These are phyloP conservation scores for Brasilioporus rufonigricans DNA, from an alignment of 768 basidiomycete genomes.

Conservation along the genomic window DNA sequence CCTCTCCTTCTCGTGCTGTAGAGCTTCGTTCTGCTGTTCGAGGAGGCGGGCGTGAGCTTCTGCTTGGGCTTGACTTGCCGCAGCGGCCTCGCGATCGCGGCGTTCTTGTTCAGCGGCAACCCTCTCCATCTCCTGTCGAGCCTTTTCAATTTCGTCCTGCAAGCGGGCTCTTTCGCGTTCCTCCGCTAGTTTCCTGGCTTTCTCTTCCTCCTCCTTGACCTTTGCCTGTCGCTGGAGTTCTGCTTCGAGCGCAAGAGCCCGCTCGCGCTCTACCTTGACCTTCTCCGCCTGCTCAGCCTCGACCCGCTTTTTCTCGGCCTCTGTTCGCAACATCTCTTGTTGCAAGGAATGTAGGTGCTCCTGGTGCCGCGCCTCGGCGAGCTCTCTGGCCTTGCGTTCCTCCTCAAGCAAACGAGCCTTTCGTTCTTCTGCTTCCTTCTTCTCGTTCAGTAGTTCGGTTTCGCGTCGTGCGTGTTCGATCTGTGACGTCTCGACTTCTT, in stretches of 20 bases:
- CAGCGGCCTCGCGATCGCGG: constrained; percentile 24
- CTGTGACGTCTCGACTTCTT: constrained; percentile 29
- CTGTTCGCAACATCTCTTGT: constrained; percentile 25
- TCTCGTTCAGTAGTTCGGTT: constrained; percentile 23
- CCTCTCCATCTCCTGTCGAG: constrained; percentile 26
- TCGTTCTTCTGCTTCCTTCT: constrained; percentile 28
- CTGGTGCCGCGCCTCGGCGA: constrained; percentile 29
- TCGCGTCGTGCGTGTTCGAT: constrained; percentile 27
- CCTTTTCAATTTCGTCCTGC: constrained; percentile 28
- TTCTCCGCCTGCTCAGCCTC: constrained; percentile 27
- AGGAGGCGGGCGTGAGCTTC: constrained; percentile 24
- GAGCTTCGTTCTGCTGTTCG: constrained; percentile 21
- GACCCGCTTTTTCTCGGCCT: constrained; percentile 20
- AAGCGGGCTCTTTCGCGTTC: constrained; percentile 29
- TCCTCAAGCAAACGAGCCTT: constrained; percentile 31
- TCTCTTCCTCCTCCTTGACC: constrained; percentile 26
- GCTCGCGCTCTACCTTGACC: constrained; percentile 28
- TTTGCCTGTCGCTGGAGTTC: constrained; percentile 29
- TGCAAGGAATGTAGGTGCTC: constrained; percentile 29
- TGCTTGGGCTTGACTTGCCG: constrained; percentile 25
- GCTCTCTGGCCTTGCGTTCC: constrained; percentile 28
- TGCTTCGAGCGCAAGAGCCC: constrained; percentile 28
- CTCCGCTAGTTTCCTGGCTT: constrained; percentile 18
- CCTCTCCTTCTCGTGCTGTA: constrained; percentile 26
- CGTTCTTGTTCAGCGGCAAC: constrained; percentile 24